These are phyloP conservation scores for Rutidosis leptorrhynchoides DNA, from an alignment of 129 eudicot genomes.

Conservation along the genomic window DNA sequence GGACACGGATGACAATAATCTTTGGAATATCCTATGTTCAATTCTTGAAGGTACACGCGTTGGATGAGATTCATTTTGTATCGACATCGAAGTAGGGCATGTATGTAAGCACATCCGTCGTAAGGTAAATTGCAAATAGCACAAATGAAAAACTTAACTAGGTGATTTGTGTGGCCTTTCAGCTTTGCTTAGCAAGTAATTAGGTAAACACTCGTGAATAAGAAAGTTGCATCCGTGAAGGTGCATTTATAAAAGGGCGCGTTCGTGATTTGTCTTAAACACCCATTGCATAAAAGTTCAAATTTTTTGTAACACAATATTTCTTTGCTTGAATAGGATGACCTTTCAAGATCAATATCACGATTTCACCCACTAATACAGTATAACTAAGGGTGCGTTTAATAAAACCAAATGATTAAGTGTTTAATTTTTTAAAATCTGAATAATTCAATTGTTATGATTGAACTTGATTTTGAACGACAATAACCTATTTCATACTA, in stretches of 20 bases:
- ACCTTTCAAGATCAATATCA: not conserved
- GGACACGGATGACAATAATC: not conserved
- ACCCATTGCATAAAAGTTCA: constrained; percentile 17
- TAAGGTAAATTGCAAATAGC: not conserved
- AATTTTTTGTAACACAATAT: not conserved
- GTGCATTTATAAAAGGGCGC: constrained; percentile 11
- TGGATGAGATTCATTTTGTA: constrained; percentile 21
- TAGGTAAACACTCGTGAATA: constrained; percentile 12
- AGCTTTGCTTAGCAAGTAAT: not conserved
- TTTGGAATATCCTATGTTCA: not conserved
- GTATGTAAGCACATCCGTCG: constrained; percentile 8
- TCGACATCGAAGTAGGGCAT: not conserved
- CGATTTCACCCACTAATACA: not conserved
- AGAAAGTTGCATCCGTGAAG: not conserved
- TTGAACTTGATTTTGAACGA: too few species aligned
- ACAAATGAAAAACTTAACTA: not conserved
- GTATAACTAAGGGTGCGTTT: too few species aligned
- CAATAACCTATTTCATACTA: too few species aligned
- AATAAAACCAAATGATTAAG: too few species aligned
- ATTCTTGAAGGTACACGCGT: not conserved
- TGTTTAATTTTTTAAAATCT: too few species aligned
- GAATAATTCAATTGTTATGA: too few species aligned
- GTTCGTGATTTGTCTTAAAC: not conserved
- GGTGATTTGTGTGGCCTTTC: not conserved
- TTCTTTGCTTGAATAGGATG: not conserved